Conservation (phyloP, 495 filamentous ascomycete genomes). For the Hypoxylon lenormandii region DNA sequence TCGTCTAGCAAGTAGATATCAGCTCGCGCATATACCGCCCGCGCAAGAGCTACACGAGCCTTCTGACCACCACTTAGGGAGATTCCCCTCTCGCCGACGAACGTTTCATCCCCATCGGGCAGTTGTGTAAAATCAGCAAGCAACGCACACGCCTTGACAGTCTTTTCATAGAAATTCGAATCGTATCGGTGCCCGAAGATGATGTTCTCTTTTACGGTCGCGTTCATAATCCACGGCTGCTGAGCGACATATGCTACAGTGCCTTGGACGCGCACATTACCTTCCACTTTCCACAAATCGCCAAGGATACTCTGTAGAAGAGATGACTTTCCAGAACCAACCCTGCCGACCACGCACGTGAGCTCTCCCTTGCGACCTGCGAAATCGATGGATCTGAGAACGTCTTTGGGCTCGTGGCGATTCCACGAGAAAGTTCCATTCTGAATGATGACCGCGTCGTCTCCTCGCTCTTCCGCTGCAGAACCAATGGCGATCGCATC, state of each 20-base stretch:
- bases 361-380: slow-evolving; percentile 90
- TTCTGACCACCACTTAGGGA: slow-evolving; percentile 97
- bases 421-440: slow-evolving; percentile 97
- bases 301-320: slow-evolving; percentile 87
- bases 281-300: slow-evolving; percentile 88
- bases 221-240: slow-evolving; percentile 96
- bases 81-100: slow-evolving; percentile 97
- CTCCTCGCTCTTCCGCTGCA: slow-evolving; percentile 75
- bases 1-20: slow-evolving; percentile 97
- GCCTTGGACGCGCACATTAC: slow-evolving; percentile 84
- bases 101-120: slow-evolving; percentile 94
- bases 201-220: slow-evolving; percentile 95
- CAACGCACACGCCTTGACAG: slow-evolving; percentile 92
- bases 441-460: slow-evolving; percentile 83
- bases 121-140: slow-evolving; percentile 90
- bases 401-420: slow-evolving; percentile 70
- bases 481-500: slow-evolving; percentile 80
- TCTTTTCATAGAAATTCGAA: slow-evolving; percentile 91
- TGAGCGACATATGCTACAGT: slow-evolving; percentile 91
- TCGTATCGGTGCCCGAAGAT: slow-evolving; percentile 96
- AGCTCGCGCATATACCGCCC: slow-evolving; percentile 96
- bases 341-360: slow-evolving; percentile 91
- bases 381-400: slow-evolving; percentile 78
- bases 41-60: slow-evolving; percentile 90
- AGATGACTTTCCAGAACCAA: slow-evolving; percentile 94